Percentiles rank a stretch among this genome's conserved stretches.
These are phyloP conservation scores for Lumnitzera racemosa DNA, from an alignment of 345 rosid species.

Conservation along the genomic window DNA sequence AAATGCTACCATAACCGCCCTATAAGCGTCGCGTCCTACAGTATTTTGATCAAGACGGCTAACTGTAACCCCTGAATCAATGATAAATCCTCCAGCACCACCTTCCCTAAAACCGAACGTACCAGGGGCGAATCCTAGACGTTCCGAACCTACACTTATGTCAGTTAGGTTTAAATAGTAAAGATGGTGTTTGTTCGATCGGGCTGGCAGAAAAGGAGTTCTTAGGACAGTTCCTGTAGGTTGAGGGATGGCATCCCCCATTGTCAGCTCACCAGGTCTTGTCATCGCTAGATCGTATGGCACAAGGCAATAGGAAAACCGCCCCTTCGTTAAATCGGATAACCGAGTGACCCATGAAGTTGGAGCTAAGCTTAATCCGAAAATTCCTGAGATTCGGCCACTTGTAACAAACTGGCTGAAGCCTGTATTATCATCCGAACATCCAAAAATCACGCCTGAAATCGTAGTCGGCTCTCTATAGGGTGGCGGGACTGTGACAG, in stretches of 20 bases:
- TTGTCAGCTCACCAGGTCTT: constrained; percentile 3
- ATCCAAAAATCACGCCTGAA: constrained; percentile 12
- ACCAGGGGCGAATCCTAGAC: constrained; percentile 1
- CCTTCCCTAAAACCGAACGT: neutral
- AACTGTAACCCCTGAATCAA: neutral
- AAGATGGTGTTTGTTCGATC: neutral
- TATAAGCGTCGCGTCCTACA: neutral
- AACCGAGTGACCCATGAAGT: constrained; percentile 9
- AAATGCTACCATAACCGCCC: neutral
- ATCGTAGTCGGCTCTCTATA: neutral
- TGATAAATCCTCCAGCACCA: neutral
- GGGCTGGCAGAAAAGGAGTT: neutral
- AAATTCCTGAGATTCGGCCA: constrained; percentile 8
- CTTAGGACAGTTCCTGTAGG: neutral
- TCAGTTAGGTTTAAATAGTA: constrained; percentile 2
- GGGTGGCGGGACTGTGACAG: constrained; percentile 1
- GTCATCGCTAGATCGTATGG: neutral
- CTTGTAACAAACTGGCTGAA: neutral
- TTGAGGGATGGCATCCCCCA: neutral
- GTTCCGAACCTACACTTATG: constrained; percentile 4
- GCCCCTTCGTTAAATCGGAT: neutral
- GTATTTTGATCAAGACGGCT: neutral
- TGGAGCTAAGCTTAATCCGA: constrained; percentile 10
- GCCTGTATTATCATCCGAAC: constrained; percentile 8
- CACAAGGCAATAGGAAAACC: constrained; percentile 15